Percentiles rank a stretch among this genome's conserved stretches.
These are phyloP conservation scores for Capsicum baccatum DNA, from an alignment of 257 asterid genomes.

Conservation along the genomic window DNA sequence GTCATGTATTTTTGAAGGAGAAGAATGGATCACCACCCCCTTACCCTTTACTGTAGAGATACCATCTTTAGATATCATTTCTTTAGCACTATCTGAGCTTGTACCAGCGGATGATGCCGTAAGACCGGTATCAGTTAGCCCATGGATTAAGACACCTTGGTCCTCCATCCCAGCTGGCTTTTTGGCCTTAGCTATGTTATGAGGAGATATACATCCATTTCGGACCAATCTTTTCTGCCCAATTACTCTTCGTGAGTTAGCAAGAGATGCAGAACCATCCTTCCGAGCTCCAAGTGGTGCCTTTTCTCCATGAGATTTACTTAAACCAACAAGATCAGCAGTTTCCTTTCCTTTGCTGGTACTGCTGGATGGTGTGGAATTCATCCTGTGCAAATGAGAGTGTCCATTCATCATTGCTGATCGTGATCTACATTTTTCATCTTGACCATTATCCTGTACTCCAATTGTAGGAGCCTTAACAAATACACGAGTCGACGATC, in stretches of 20 bases:
- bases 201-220: constrained; percentile 92
- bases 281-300: constrained; percentile 46
- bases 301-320: constrained; percentile 39
- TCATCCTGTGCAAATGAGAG: constrained; percentile 39
- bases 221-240: constrained; percentile 79
- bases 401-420: constrained; percentile 40
- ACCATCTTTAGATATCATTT: constrained; percentile 54
- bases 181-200: constrained; percentile 66
- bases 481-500: constrained; percentile 36
- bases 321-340: constrained; percentile 34
- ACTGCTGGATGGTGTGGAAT: constrained; percentile 32
- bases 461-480: constrained; percentile 39
- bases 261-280: constrained; percentile 37
- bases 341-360: constrained; percentile 46
- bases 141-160: constrained; percentile 41
- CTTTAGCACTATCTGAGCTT: constrained; percentile 42
- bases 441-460: constrained; percentile 36
- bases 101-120: constrained; percentile 44
- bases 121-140: constrained; percentile 35
- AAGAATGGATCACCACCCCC: constrained; percentile 56
- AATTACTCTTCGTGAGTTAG: constrained; percentile 49
- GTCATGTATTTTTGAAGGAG: constrained; percentile 44
- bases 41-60: constrained; percentile 70
- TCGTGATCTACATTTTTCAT: constrained; percentile 36
- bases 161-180: constrained; percentile 49